A percentile compares a stretch with the other conserved stretches of the same genome.
phyloP scores from a whole-genome alignment of 1,139 yeast genomes.

The Zygoascus sp. region DNA sequence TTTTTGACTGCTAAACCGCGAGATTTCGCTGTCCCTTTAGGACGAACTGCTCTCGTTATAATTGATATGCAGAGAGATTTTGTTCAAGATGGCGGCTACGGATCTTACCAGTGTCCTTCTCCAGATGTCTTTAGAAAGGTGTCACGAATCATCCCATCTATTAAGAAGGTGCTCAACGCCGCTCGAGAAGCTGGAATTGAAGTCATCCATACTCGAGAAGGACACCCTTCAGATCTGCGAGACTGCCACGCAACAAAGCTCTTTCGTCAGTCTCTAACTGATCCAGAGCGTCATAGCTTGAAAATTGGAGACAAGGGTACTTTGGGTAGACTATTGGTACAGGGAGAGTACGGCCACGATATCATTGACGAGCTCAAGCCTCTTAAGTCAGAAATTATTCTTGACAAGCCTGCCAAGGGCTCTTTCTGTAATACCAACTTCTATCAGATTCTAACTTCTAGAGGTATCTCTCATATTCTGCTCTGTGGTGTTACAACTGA shows the following conservation, averaged over 20 bases:
- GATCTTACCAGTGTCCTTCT: slow-evolving; percentile 31
- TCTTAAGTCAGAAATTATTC: slow-evolving; percentile 24
- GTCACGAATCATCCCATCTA: slow-evolving; percentile 23
- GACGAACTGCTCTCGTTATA: slow-evolving; percentile 29
- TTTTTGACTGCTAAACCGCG: slow-evolving; percentile 23
- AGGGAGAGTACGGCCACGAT: slow-evolving; percentile 33
- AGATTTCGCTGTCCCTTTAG: slow-evolving; percentile 27
- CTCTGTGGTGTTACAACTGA: slow-evolving; percentile 33
- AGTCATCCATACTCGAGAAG: slow-evolving; percentile 32
- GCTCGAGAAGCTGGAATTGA: slow-evolving; percentile 29
- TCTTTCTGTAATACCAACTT: slow-evolving; percentile 32
- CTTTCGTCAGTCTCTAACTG: slow-evolving; percentile 25
- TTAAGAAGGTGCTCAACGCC: slow-evolving; percentile 21
- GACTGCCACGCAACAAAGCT: slow-evolving; percentile 31
- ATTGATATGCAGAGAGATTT: slow-evolving; percentile 35
- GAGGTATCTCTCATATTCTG: slow-evolving; percentile 30
- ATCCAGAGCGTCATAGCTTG: slow-evolving; percentile 23
- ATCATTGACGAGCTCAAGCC: slow-evolving; percentile 31
- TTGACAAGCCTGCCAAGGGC: slow-evolving; percentile 34
- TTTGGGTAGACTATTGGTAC: slow-evolving; percentile 30
- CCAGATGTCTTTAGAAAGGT: slow-evolving; percentile 27
- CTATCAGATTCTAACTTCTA: slow-evolving; percentile 28
- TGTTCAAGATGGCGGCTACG: slow-evolving; percentile 30
- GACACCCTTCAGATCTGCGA: slow-evolving; percentile 27
- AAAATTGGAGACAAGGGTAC: slow-evolving; percentile 32